Evolutionary conservation across 2,329 filamentous ascomycete species (phyloP), one percentile per base, ranked within the genome.

Genomic region (Iodosphaeria phyllophila): DNA sequence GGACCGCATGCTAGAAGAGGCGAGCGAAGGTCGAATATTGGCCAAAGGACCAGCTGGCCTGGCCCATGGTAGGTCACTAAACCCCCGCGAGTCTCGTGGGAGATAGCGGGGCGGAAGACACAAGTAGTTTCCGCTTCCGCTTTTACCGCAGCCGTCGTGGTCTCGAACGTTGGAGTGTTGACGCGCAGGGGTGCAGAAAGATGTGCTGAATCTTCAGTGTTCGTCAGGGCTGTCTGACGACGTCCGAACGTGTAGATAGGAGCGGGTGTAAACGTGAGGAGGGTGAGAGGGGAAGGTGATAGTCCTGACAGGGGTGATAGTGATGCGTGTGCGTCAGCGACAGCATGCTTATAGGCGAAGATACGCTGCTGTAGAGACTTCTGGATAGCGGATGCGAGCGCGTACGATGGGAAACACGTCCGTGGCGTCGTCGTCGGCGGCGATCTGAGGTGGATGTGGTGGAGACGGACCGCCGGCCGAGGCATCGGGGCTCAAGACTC

Each of bases 21-120:
- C 5, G 64, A 59, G 27, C 67, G 68, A 28, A 95, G 61, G 46
- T 92, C 82, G n/a, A 92, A 47, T 25, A 93, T 68, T 3, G 86
- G 82, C 57, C 92, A 98, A n/a, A 84, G 69, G 18, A 93, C 78
- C 24, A 92, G 53, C 47, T 98, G 89, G 0, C 86, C 86, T 0
- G 86, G 89, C 0, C 86, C 89, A 46, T 98, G 89, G 54, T 92
- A 95, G 3, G 89, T 95, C 0, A 80, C 84, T 35, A 92, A 71
- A 0, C 89, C 89, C 32, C 89, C 89, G 27, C 89, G 72, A n/a
- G 71, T 64, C 9, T 79, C 75, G 38, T 72, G 61, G 21, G 67
- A 50, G 37, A 89, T 68, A n/a, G 64, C 55, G 3, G 74, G 76
- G 14, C 44, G 34, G 36, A 50, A 55, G 27, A 19, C 25, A 25